A percentile compares a stretch with the other conserved stretches of the same genome.
phyloP scores from a whole-genome alignment of 108 stramenopile genomes.

The Conticribra weissflogii region DNA sequence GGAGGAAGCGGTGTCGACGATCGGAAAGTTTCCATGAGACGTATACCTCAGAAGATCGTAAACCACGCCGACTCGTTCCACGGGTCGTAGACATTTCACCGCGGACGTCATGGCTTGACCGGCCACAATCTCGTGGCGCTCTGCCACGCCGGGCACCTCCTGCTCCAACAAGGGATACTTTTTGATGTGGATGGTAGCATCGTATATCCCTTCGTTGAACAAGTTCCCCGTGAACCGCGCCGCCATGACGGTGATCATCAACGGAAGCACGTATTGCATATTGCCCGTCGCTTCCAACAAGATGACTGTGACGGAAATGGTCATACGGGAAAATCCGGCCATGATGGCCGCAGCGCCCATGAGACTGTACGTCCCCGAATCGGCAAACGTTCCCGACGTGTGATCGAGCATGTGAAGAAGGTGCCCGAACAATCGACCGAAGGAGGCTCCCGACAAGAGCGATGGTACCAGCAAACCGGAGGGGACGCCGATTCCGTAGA shows the following conservation, averaged over 20 bases:
- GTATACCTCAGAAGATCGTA: slow-evolving; percentile 82
- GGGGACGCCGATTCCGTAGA: slow-evolving; percentile 94
- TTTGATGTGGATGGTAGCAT: slow-evolving; percentile 91
- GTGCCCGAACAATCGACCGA: slow-evolving; percentile 95
- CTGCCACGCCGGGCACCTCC: slow-evolving; percentile 85
- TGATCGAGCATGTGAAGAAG: slow-evolving; percentile 96
- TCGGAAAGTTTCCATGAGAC: slow-evolving; percentile 91
- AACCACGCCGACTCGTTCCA: slow-evolving; percentile 86
- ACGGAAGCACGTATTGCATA: slow-evolving; percentile 96
- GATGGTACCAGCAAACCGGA: slow-evolving; percentile 91
- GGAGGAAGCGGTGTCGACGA: slow-evolving; percentile 89
- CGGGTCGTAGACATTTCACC: slow-evolving; percentile 87
- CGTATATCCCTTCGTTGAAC: slow-evolving; percentile 97
- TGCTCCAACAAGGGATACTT: slow-evolving; percentile 92
- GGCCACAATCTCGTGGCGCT: slow-evolving; percentile 89
- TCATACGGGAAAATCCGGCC: slow-evolving; percentile 99
- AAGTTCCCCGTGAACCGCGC: slow-evolving; percentile 97
- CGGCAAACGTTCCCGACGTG: slow-evolving; percentile 95
- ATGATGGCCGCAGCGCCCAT: slow-evolving; percentile 91
- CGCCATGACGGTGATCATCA: slow-evolving; percentile 97
- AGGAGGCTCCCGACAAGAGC: slow-evolving; percentile 85
- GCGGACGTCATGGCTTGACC: slow-evolving; percentile 90
- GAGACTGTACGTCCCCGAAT: slow-evolving; percentile 96
- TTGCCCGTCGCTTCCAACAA: slow-evolving; percentile 97
- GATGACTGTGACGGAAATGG: slow-evolving; percentile 97